Evolutionary conservation across 306 rosid species (phyloP), one percentile per base, ranked within the genome.

Genomic region (Myrica gale): DNA sequence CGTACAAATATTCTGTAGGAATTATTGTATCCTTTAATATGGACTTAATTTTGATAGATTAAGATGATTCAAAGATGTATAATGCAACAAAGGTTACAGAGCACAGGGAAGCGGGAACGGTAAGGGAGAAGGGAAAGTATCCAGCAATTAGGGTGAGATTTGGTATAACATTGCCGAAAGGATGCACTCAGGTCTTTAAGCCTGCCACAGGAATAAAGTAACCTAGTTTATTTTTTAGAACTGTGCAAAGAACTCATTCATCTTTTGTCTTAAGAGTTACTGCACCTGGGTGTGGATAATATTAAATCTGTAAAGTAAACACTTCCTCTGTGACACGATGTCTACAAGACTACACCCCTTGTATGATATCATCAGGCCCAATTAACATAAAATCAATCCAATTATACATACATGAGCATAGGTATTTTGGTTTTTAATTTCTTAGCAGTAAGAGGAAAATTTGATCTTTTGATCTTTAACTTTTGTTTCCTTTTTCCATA

Each of bases 281-380:
- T 11, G 5, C 42, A 32, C 32, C 68, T 43, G 32, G 42, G 68
- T 61, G 68, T 61, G 68, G 43, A 57, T 57, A 57, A 23, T 61
- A 26, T 61, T 32, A 61, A 26, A 61, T 43, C 68, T 61, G 68
- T 43, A 71, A 71, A 39, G 74, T 51, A 73, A 73, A 26, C 68
- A 48, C 37, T 32, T 9, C 9, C 56, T 55, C 17, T 68, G 55
- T 46, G 23, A 67, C 54, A 21, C 19, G 48, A 43, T 37, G 68
- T 68, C 5, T 44, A 37, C 75, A 74, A 46, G 12, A 48, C n/a
- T 39, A 68, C 39, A 61, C 41, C 72, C 58, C 58, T 45, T 46
- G 19, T 45, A 52, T 53, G 39, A 20, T 44, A 23, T 32, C 37
- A 32, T 32, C n/a, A 21, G 74, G 55, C 44, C 32, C 54, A 9